Evolutionary conservation across 306 rosid species (phyloP), one percentile per base, ranked within the genome.

Genomic region (Lotus japonicus): DNA sequence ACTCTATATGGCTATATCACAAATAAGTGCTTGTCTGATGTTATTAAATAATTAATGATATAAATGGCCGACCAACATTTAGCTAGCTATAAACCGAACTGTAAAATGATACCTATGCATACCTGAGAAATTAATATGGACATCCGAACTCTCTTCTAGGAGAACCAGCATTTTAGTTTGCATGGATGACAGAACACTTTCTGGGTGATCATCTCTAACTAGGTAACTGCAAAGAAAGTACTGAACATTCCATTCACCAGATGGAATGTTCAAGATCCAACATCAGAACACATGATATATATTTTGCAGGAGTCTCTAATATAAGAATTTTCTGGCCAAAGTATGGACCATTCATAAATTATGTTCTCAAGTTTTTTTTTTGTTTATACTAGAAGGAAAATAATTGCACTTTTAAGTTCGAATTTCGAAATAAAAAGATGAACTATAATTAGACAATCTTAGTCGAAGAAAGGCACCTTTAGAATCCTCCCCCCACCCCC

Each of bases 201-300:
- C 99, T 15, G 87, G 88, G 80, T 95, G 99, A 76, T 95, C 96
- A 84, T 91, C 96, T 73, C 99, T 95, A 91, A 95, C 99, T 97
- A 90, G 86, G 89, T 95, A 81, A 88, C 97, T 0, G 82, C 79
- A 49, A 95, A 75, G 83, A 95, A 95, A 42, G 89, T 87, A 80
- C 80, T 77, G 88, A 95, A 88, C 92, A 95, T 95, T 73, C 87
- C 97, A 74, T 84, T 84, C 72, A 95, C 97, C 80, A 95, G 79
- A 74, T 87, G 95, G 72, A 83, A 74, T 97, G 90, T 82, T 90
- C 99, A 54, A 95, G 99, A 79, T 95, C 99, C 82, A 95, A 77
- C 97, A 95, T 95, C 71, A 95, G 97, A 71, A 95, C 99, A 52
- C 99, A 95, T 7, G 99, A 95, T 84, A 95, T 95, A 83, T 90